Evolutionary conservation across 176 grass and related monocot species (phyloP), one percentile per base, ranked within the genome.

Genomic region (Eremochloa ophiuroides): DNA sequence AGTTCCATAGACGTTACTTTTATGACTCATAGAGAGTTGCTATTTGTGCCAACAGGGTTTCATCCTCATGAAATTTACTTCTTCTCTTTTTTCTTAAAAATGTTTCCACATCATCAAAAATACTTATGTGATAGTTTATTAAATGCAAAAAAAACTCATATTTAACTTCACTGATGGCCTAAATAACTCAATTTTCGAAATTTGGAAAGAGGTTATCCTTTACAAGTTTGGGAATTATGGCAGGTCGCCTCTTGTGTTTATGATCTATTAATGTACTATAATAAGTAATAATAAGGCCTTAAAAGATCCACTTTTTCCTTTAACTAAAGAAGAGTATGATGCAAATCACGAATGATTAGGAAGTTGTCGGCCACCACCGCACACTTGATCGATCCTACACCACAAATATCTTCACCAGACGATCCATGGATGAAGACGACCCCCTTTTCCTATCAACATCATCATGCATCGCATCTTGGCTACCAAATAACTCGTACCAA

Each of bases 321-420:
- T 87, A 8, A 15, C 3, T 14, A 43, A 65, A 73, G 80, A 4
- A 78, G 28, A 64, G 0, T 35, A 66, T 55, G 59, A 83, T 58
- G 17, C 37, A 23, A 59, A 78, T 59, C 59, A 59, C 60, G 33
- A 73, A 39, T 11, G 7, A 74, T 46, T 22, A 37, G 62, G 25
- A 35, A 63, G 55, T 30, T 79, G 80, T 68, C 38, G 60, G 44
- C 69, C 86, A 74, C 47, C 39, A 40, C 33, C 4, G n/a, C n/a
- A 33, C 44, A 18, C 55, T 58, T 5, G 55, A 58, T 84, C 68
- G 69, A 72, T 79, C 43, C 8, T 74, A 1, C 8, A 68, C 23
- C 11, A 61, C 66, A 69, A 67, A 66, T 40, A 88, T 69, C 33
- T 82, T 26, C 23, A 18, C 31, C 35, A 18, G 6, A 73, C 25